Evolutionary conservation across 2,329 filamentous ascomycete species (phyloP), one percentile per base, ranked within the genome.

Genomic region (Xylariaceae sp.): DNA sequence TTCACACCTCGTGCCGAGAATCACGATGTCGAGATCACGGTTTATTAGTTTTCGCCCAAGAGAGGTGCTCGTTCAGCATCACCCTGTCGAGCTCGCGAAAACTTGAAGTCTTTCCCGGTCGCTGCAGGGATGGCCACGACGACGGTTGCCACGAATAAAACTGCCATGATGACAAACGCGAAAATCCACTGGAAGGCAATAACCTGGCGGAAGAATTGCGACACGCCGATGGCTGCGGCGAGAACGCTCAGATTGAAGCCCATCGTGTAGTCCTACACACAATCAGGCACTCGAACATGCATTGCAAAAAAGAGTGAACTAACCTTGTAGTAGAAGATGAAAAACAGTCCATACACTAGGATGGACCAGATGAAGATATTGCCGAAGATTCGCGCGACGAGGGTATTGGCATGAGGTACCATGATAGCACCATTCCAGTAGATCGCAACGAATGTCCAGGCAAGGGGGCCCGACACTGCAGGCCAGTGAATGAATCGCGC

Each of bases 101-200:
- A 78, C 37, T 65, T 68, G 47, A 73, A 55, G 35, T 81, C 75
- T 41, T 73, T 70, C 44, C 83, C 83, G 11, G 79, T 72, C 57
- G 81, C 72, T 17, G 76, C 76, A 0, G 85, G 84, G 26, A 86
- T 64, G 2, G 79, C 83, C 39, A 89, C 71, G 13, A 75, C 64
- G 2, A 87, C 55, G 1, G 85, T 88, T 15, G 79, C 66, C 16
- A 89, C 62, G 61, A 93, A 85, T 39, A 94, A 76, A 19, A 87
- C 61, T 1, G 73, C 78, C 74, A 91, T 89, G 61, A 95, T 89
- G 48, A 81, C 72, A 58, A 94, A 93, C 26, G 89, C 86, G 62
- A 95, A 95, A 65, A 94, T 91, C 89, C 89, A 95, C 68, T 95
- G 89, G 50, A 95, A 72, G 6, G 87, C 86, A 51, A 94, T 73